A percentile compares a stretch with the other conserved stretches of the same genome.
These are phyloP conservation scores for Camelina neglecta DNA, from an alignment of 345 rosid species.

Conservation along the genomic window DNA sequence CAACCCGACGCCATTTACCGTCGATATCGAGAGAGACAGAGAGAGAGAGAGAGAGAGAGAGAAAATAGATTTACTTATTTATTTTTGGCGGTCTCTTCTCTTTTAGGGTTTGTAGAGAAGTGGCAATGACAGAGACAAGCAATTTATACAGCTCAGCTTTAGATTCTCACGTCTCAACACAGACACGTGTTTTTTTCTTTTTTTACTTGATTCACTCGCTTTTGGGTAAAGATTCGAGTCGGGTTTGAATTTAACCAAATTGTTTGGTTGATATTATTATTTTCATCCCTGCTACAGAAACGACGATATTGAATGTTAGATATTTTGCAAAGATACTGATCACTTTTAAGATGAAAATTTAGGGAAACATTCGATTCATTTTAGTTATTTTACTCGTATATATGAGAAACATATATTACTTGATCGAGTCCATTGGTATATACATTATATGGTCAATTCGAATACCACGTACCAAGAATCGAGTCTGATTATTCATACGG, in stretches of 20 bases:
- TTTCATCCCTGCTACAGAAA: neutral
- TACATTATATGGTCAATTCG: neutral
- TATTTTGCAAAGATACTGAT: neutral
- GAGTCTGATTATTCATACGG: neutral
- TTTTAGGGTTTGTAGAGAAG: constrained; percentile 44
- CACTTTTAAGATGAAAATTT: neutral
- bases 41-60: constrained; percentile 12
- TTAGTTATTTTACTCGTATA: neutral
- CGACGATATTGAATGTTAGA: neutral
- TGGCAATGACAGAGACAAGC: constrained; percentile 44
- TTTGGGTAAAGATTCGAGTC: constrained; percentile 15
- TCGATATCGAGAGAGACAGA: constrained; percentile 21
- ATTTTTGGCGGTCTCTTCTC: constrained; percentile 16
- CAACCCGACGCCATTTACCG: constrained; percentile 79
- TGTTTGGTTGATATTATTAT: neutral
- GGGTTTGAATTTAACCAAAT: neutral
- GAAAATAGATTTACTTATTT: neutral
- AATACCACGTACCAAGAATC: neutral
- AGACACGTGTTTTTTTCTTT: constrained; percentile 34
- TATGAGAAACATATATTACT: neutral
- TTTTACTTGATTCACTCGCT: constrained; percentile 23
- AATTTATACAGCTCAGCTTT: constrained; percentile 38
- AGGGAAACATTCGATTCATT: neutral
- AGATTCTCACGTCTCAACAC: constrained; percentile 7
- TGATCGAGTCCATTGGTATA: neutral